phyloP scores from a whole-genome alignment of 2,329 filamentous ascomycete species.

The Lachnellula cervina region DNA sequence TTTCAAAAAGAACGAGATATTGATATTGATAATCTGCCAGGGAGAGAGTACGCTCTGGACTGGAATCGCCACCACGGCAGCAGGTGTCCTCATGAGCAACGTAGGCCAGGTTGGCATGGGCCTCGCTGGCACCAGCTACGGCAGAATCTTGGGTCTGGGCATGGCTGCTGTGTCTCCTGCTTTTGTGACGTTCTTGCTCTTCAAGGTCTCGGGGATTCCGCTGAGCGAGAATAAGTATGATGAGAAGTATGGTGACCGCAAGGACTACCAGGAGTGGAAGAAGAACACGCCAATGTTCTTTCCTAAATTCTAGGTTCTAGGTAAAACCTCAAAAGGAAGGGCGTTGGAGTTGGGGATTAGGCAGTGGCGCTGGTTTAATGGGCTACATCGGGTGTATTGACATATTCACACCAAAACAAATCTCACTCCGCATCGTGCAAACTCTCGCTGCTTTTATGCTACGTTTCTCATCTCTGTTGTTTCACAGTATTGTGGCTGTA shows the following conservation, averaged over 20 bases:
- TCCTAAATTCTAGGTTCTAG: slow-evolving; percentile 47
- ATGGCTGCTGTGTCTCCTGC: slow-evolving; percentile 50
- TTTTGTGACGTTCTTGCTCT: slow-evolving; percentile 58
- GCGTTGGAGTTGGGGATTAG: not conserved
- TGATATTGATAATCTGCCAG: not conserved
- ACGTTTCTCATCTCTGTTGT: not conserved
- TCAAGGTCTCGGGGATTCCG: slow-evolving; percentile 60
- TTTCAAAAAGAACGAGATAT: too few relatives aligned
- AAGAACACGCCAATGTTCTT: slow-evolving; percentile 57
- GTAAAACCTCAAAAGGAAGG: not conserved
- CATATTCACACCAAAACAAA: not conserved
- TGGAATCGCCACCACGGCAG: slow-evolving; percentile 56
- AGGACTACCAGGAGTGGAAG: slow-evolving; percentile 52
- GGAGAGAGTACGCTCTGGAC: slow-evolving; percentile 68
- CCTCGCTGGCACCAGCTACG: slow-evolving; percentile 40
- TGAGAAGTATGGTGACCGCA: slow-evolving; percentile 33
- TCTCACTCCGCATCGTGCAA: not conserved
- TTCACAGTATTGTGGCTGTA: too few relatives aligned
- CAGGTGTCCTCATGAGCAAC: slow-evolving; percentile 49
- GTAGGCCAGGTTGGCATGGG: slow-evolving; percentile 55
- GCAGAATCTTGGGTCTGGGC: slow-evolving; percentile 40
- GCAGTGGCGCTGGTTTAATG: not conserved
- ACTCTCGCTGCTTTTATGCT: not conserved
- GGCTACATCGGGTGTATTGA: not conserved
- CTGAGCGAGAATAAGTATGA: slow-evolving; percentile 67